These are phyloP conservation scores for Sphenostylis stenocarpa DNA, from an alignment of 306 rosid species.

Conservation along the genomic window DNA sequence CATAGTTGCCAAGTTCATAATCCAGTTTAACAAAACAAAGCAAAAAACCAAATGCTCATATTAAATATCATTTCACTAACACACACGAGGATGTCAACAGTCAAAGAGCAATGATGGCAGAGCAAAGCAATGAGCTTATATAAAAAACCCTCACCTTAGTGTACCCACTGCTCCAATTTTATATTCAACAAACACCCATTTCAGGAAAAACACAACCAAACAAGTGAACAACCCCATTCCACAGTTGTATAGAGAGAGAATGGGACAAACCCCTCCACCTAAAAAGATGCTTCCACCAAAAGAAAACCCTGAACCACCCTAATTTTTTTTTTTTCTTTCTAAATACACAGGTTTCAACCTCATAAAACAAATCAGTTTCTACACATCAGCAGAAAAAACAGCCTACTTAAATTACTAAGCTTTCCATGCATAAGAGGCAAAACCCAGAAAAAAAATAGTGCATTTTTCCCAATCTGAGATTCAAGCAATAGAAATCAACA, in stretches of 20 bases:
- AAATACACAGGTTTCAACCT: slow-evolving; percentile 15
- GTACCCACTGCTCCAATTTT: slow-evolving; percentile 45
- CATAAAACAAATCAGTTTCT: not conserved
- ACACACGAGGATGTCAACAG: slow-evolving; percentile 35
- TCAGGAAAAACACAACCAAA: slow-evolving; percentile 20
- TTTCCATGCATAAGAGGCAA: slow-evolving; percentile 25
- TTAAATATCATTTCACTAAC: slow-evolving; percentile 21
- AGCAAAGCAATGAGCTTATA: slow-evolving; percentile 23
- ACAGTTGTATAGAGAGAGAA: slow-evolving; percentile 28
- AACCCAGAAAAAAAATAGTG: slow-evolving; percentile 37
- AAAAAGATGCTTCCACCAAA: slow-evolving; percentile 39
- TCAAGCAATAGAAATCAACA: slow-evolving; percentile 40
- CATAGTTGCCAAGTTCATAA: slow-evolving; percentile 3
- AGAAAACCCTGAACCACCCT: slow-evolving; percentile 34
- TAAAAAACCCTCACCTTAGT: slow-evolving; percentile 19
- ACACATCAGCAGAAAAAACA: slow-evolving; percentile 3
- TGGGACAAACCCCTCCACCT: slow-evolving; percentile 28
- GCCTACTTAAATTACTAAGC: not conserved
- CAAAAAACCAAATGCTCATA: slow-evolving; percentile 21
- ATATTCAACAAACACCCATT: slow-evolving; percentile 51
- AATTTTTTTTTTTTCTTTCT: not conserved
- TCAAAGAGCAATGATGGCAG: slow-evolving; percentile 38
- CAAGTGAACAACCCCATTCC: slow-evolving; percentile 9
- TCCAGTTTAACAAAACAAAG: slow-evolving; percentile 34
- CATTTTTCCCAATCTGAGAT: slow-evolving; percentile 55